These are phyloP conservation scores for Strigomonas culicis DNA, from an alignment of 208 protist species.

Conservation along the genomic window DNA sequence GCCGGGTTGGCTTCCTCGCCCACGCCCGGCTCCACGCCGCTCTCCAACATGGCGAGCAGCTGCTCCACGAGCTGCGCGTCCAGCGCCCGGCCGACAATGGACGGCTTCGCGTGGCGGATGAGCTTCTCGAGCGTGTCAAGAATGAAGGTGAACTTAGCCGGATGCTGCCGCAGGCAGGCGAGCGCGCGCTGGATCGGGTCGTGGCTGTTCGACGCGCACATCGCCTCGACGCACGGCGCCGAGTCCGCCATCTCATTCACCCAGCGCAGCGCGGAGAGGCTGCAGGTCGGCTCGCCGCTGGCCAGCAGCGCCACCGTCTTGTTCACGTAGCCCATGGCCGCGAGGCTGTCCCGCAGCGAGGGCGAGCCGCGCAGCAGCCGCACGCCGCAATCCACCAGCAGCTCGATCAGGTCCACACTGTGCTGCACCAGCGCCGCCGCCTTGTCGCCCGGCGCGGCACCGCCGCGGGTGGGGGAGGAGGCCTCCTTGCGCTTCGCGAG, in stretches of 20 bases:
- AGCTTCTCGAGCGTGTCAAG: constrained; percentile 60
- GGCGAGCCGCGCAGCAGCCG: constrained; percentile 42
- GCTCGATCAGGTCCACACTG: too few relatives aligned
- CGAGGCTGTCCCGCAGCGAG: constrained; percentile 52
- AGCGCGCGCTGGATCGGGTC: constrained; percentile 47
- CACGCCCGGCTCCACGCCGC: constrained; percentile 32
- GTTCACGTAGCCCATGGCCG: constrained; percentile 62
- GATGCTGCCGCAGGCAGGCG: constrained; percentile 24
- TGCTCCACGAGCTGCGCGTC: constrained; percentile 42
- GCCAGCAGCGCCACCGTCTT: constrained; percentile 26
- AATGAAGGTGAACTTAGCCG: constrained; percentile 24
- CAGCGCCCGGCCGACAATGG: constrained; percentile 27
- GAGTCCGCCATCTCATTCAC: constrained; percentile 58
- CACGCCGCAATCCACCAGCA: constrained; percentile 11
- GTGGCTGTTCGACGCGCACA: constrained; percentile 15
- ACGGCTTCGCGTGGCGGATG: constrained; percentile 34
- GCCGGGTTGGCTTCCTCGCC: constrained; percentile 36
- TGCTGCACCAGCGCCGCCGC: neutral
- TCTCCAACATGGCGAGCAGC: constrained; percentile 61
- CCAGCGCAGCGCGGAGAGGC: constrained; percentile 38
- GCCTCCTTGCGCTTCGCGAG: neutral
- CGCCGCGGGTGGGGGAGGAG: neutral
- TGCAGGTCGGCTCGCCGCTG: constrained; percentile 3
- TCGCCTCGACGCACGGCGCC: constrained; percentile 51
- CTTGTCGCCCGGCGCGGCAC: neutral